These are phyloP conservation scores for Hymenoscyphus occultus DNA, from an alignment of 2,329 filamentous ascomycete genomes.

Conservation along the genomic window DNA sequence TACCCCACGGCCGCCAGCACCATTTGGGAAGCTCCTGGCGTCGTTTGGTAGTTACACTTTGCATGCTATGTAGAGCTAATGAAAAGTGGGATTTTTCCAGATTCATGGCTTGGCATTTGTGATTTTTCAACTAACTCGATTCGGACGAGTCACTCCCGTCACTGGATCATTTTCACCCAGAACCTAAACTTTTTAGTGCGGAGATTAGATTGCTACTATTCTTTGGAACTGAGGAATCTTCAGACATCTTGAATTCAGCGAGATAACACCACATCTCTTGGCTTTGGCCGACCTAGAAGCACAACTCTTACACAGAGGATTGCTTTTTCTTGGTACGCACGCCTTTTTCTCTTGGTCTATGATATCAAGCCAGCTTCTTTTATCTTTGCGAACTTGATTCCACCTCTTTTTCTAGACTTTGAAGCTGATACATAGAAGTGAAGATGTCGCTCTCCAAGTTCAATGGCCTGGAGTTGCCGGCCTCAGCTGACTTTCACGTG, in stretches of 20 bases:
- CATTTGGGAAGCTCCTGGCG: not conserved
- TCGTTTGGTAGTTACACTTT: not conserved
- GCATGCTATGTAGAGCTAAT: not conserved
- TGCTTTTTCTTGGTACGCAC: not conserved
- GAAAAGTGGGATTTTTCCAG: not conserved
- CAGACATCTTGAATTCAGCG: not conserved
- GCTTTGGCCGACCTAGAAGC: not conserved
- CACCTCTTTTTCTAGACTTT: not conserved
- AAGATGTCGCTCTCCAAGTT: constrained; percentile 27
- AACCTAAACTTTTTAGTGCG: not conserved
- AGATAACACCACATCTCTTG: not conserved
- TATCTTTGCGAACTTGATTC: not conserved
- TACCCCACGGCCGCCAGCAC: not conserved
- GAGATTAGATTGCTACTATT: not conserved
- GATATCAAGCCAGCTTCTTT: not conserved
- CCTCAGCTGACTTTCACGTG: constrained; percentile 61
- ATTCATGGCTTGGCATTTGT: not conserved
- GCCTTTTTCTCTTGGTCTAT: too few relatives aligned
- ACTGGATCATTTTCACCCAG: not conserved
- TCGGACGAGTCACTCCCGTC: not conserved
- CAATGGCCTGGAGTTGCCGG: constrained; percentile 51
- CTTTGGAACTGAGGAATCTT: not conserved
- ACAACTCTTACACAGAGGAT: not conserved
- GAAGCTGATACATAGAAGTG: constrained; percentile 3
- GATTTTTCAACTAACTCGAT: not conserved